Percentiles rank a stretch among this genome's conserved stretches.
These are phyloP conservation scores for Quercus variabilis DNA, from an alignment of 306 rosid genomes.

Conservation along the genomic window DNA sequence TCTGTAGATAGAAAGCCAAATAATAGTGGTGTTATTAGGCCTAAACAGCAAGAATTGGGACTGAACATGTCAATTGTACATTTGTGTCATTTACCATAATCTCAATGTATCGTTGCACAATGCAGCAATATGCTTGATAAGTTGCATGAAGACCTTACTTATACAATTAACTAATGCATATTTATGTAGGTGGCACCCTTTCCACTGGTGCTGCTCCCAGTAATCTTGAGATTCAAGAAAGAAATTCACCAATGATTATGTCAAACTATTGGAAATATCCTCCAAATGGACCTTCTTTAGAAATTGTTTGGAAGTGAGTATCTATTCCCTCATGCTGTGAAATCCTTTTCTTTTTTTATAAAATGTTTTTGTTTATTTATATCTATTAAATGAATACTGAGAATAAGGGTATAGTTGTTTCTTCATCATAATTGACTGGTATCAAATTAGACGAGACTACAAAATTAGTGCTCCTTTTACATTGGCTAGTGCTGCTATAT, in stretches of 20 bases:
- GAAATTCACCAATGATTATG: not conserved
- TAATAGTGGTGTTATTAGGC: not conserved
- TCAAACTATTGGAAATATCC: not conserved
- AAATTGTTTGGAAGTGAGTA: not conserved
- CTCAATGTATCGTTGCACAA: not conserved
- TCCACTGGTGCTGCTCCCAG: not conserved
- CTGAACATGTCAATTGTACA: not conserved
- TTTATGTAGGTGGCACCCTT: not conserved
- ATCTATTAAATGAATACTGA: not conserved
- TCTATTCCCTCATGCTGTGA: not conserved
- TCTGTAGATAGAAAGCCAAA: not conserved
- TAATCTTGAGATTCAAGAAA: not conserved
- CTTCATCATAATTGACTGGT: not conserved
- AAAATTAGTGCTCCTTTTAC: too few species aligned
- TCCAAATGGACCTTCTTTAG: not conserved
- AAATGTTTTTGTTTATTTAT: not conserved
- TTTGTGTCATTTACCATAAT: not conserved
- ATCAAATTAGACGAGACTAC: too few species aligned
- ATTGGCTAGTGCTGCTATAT: too few species aligned
- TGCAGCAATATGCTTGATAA: not conserved
- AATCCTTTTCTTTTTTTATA: too few species aligned
- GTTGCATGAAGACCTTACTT: not conserved
- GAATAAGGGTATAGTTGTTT: not conserved
- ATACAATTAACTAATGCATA: not conserved
- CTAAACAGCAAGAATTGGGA: not conserved